These are phyloP conservation scores for Triticum dicoccoides DNA, from an alignment of 176 grass and related monocot genomes.

Conservation along the genomic window DNA sequence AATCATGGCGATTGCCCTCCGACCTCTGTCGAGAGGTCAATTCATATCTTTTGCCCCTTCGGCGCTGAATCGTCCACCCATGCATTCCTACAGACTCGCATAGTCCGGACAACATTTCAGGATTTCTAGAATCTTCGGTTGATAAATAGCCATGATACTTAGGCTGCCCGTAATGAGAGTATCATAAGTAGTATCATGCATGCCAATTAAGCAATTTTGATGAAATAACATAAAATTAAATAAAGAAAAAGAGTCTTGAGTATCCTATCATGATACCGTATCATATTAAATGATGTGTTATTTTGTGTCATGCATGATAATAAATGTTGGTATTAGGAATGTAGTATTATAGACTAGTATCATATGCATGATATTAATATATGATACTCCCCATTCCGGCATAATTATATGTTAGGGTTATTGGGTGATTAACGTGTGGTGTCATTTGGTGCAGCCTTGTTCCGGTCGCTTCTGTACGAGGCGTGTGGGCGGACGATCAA, in stretches of 20 bases:
- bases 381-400: no score
- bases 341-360: no score
- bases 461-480: conserved; percentile 74
- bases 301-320: no score
- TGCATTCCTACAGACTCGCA: background rate
- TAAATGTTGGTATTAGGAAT: no score
- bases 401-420: background rate
- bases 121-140: background rate
- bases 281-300: no score
- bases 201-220: no score
- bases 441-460: conserved; percentile 44
- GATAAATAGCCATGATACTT: background rate
- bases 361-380: no score
- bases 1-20: background rate
- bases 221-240: no score
- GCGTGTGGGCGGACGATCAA: conserved; percentile 79
- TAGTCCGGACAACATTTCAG: background rate
- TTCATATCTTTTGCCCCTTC: background rate
- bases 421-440: background rate
- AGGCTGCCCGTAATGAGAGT: no score
- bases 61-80: background rate
- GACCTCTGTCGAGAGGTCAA: background rate
- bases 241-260: no score
- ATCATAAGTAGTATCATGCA: no score
- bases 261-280: no score